Percentiles rank a stretch among this genome's conserved stretches.
phyloP scores from a whole-genome alignment of 1,284 basidiomycete genomes.

The Fomitopsis schrenkii region DNA sequence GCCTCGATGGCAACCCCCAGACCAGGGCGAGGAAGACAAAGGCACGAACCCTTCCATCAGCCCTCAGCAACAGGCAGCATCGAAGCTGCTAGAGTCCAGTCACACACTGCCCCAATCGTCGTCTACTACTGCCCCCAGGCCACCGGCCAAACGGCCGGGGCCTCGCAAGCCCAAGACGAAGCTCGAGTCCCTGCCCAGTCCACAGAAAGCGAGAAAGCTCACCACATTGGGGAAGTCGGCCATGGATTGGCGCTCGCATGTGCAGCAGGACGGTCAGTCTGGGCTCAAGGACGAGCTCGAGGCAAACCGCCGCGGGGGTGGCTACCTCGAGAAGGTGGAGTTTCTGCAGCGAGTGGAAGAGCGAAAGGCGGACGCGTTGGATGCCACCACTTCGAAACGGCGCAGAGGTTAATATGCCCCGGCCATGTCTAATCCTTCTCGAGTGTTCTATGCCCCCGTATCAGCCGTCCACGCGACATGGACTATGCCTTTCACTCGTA shows the following conservation, averaged over 20 bases:
- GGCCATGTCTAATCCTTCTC: neutral
- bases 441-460: neutral
- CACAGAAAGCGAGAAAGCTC: slow-evolving; percentile 63
- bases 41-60: slow-evolving; percentile 1
- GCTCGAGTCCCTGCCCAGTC: slow-evolving; percentile 44
- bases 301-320: slow-evolving; percentile 64
- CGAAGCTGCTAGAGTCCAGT: slow-evolving; percentile 11
- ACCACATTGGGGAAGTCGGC: slow-evolving; percentile 79
- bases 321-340: slow-evolving; percentile 79
- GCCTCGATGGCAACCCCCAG: slow-evolving; percentile 47
- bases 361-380: slow-evolving; percentile 59
- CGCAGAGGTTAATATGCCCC: slow-evolving; percentile 1
- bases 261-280: slow-evolving; percentile 37
- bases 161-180: slow-evolving; percentile 61
- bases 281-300: slow-evolving; percentile 66
- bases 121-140: slow-evolving; percentile 13
- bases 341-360: slow-evolving; percentile 73
- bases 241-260: slow-evolving; percentile 76
- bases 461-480: too few relatives aligned
- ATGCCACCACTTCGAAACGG: slow-evolving; percentile 56
- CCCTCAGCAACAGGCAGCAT: neutral
- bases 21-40: slow-evolving; percentile 5
- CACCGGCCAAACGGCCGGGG: slow-evolving; percentile 43
- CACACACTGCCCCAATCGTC: slow-evolving; percentile 11
- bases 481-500: too few relatives aligned